These are phyloP conservation scores for Malus hybrid DNA, from an alignment of 331 rosid genomes.

Conservation along the genomic window DNA sequence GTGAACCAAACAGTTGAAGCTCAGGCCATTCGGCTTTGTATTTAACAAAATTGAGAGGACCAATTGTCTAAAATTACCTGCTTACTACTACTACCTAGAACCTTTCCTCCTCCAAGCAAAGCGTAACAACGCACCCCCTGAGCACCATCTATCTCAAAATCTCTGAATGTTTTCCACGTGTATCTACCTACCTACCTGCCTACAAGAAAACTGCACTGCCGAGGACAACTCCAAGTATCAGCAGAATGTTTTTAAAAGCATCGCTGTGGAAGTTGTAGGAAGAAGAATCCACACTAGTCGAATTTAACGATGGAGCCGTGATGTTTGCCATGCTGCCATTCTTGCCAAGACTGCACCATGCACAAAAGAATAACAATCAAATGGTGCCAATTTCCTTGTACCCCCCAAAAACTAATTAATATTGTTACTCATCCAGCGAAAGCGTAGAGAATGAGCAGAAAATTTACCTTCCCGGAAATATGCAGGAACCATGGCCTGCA, in stretches of 20 bases:
- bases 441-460: no score
- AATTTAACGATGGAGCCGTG: slow-evolving; percentile 70
- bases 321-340: slow-evolving; percentile 40
- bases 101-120: background rate
- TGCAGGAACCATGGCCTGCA: no score
- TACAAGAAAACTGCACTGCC: slow-evolving; percentile 32
- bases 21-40: background rate
- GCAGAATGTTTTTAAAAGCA: slow-evolving; percentile 26
- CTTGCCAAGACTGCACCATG: slow-evolving; percentile 52
- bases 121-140: slow-evolving; percentile 2
- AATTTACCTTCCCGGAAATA: no score
- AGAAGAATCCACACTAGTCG: slow-evolving; percentile 50
- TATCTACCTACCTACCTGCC: background rate
- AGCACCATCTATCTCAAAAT: slow-evolving; percentile 30
- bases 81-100: background rate
- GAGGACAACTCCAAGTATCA: slow-evolving; percentile 31
- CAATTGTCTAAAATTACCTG: background rate
- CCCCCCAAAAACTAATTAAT: no score
- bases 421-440: no score
- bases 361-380: slow-evolving; percentile 8
- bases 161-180: slow-evolving; percentile 3
- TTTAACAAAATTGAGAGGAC: background rate
- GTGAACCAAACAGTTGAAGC: background rate
- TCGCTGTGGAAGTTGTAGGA: slow-evolving; percentile 18
- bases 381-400: no score